phyloP scores from a whole-genome alignment of 768 basidiomycete genomes.

The Mycena leptocephala region DNA sequence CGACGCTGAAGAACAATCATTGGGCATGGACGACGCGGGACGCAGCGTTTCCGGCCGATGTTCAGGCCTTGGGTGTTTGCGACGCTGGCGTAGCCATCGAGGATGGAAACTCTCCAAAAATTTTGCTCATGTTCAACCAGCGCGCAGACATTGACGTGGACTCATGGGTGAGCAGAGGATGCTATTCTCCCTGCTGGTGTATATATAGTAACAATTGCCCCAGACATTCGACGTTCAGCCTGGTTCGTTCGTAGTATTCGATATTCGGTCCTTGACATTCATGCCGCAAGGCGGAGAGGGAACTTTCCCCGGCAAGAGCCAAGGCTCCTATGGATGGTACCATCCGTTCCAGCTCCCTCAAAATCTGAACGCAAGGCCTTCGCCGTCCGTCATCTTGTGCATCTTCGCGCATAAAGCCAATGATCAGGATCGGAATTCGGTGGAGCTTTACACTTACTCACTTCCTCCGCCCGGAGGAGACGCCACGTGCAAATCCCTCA shows the following conservation, averaged over 20 bases:
- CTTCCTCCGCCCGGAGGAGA: background rate
- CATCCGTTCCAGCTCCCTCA: background rate
- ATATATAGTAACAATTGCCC: background rate
- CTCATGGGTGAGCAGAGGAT: background rate
- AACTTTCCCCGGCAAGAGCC: background rate
- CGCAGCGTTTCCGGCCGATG: background rate
- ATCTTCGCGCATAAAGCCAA: background rate
- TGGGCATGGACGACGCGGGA: background rate
- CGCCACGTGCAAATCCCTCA: background rate
- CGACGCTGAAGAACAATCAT: background rate
- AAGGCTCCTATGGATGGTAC: too few species aligned
- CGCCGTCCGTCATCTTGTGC: conserved; percentile 5
- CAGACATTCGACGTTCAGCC: background rate
- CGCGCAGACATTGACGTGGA: background rate
- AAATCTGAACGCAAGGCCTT: background rate
- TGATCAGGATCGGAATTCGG: background rate
- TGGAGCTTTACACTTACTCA: conserved; percentile 1
- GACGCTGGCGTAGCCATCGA: background rate
- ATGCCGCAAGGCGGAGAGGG: background rate
- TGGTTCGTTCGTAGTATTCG: conserved; percentile 11
- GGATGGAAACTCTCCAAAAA: background rate
- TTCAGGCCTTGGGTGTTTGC: background rate
- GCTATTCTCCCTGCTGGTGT: background rate
- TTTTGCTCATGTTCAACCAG: background rate
- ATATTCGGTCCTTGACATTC: background rate